phyloP scores from a whole-genome alignment of 1,284 basidiomycete genomes.

The Marasmius fiardii region DNA sequence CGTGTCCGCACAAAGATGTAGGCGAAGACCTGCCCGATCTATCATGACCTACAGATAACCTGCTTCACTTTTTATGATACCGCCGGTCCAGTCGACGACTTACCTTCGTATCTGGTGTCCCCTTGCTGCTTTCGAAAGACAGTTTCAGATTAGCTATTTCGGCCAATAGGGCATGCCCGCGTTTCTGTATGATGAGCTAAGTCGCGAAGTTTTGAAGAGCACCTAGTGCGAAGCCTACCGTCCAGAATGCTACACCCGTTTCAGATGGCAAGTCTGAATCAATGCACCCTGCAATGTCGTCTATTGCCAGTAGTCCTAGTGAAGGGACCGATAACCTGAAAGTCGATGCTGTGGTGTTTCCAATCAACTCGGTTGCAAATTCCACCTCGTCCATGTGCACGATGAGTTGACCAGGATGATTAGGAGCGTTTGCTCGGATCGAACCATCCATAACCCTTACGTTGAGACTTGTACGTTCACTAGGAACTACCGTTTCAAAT shows the following conservation, averaged over 20 bases:
- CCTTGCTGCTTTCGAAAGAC: conserved; percentile 32
- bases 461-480: conserved; percentile 75
- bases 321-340: conserved; percentile 49
- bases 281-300: conserved; percentile 45
- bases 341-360: conserved; percentile 54
- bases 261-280: conserved; percentile 17
- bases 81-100: conserved; percentile 15
- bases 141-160: conserved; percentile 52
- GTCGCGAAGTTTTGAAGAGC: neutral
- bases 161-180: conserved; percentile 66
- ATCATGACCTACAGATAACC: conserved; percentile 40
- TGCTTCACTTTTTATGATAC: neutral
- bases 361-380: conserved; percentile 70
- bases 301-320: conserved; percentile 58
- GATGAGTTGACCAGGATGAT: conserved; percentile 61
- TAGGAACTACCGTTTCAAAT: conserved; percentile 92
- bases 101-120: conserved; percentile 38
- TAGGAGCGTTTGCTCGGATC: conserved; percentile 57
- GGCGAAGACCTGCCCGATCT: conserved; percentile 41
- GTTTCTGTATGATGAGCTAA: conserved; percentile 31
- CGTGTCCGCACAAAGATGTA: conserved; percentile 72
- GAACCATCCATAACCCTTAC: conserved; percentile 72
- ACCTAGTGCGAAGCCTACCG: conserved; percentile 45
- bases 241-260: conserved; percentile 59
- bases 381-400: conserved; percentile 64